Base-by-base conservation (phyloP, 176 grass and related monocot species). In the Raddia distichophylla region DNA sequence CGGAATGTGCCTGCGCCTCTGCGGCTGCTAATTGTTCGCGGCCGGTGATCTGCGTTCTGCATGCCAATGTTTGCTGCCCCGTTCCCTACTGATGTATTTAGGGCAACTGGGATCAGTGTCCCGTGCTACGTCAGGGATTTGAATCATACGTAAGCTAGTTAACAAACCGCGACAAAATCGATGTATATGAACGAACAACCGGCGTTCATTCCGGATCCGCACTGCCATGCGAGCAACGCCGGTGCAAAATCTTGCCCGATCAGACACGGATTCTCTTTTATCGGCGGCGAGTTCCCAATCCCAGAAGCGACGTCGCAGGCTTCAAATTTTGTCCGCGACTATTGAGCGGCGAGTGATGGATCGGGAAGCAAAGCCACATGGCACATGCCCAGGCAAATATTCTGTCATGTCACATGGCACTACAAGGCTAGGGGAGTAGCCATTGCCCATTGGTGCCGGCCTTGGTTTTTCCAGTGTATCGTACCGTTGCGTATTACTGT, bases 341-440 rank as follows among this genome's bases (percentile, higher is more conserved):
- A 48, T 7, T 51, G 69, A 27, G 27, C 27, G 27, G 3, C 20
- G 54, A 47, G 6, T 8, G 45, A 46, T 56, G 35, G 20, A 19
- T 35, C 17, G 70, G 49, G 27, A 60, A 53, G 75, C 81, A 79
- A 75, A 33, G 70, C 53, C 87, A 89, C 82, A 76, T 89, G 70
- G 44, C 87, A 89, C 82, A 76, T 89, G 87, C 76, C 43, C 55
- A 71, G 71, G 87, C 70, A 75, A 84, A 84, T 80, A 89, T 89
- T 60, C 76, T 70, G 82, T 8, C 70, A 69, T 60, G 54, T 74
- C 87, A 85, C 82, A 85, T 76, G 77, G 56, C 58, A 46, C 15
- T 10, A 48, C 6, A 14, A 10, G 13, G 18, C 6, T 10, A 3
- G 35, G 13, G 18, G 71, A 47, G 37, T 6, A 4, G 57, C 51